phyloP scores from a whole-genome alignment of 345 rosid genomes.

The Odontarrhena argentea region DNA sequence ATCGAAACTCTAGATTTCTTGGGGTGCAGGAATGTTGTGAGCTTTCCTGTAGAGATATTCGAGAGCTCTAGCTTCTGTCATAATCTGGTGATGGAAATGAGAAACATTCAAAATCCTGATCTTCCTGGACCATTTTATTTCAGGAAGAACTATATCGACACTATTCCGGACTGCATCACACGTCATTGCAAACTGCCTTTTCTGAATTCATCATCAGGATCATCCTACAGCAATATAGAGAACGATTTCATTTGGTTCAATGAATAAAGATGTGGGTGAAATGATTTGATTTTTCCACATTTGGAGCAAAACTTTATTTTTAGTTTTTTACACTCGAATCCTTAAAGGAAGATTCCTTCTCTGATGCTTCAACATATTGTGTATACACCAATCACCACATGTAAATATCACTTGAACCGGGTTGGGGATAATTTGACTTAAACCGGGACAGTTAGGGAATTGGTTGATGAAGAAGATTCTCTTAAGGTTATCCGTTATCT shows the following conservation, averaged over 20 bases:
- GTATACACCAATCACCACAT: too few relatives aligned
- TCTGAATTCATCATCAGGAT: slow-evolving; percentile 24
- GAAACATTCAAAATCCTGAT: slow-evolving; percentile 19
- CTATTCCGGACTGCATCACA: slow-evolving; percentile 31
- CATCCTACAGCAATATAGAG: slow-evolving; percentile 18
- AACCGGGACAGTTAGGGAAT: too few relatives aligned
- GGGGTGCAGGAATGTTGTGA: slow-evolving; percentile 32
- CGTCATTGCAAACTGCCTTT: slow-evolving; percentile 35
- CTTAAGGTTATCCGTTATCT: too few relatives aligned
- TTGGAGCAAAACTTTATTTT: not conserved
- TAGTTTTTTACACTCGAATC: too few relatives aligned
- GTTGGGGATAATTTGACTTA: not conserved
- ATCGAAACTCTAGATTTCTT: slow-evolving; percentile 33
- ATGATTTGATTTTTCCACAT: not conserved
- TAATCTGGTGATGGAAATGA: slow-evolving; percentile 32
- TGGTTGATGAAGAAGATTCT: too few relatives aligned
- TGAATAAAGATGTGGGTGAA: slow-evolving; percentile 3
- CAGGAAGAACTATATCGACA: slow-evolving; percentile 24
- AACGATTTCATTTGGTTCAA: slow-evolving; percentile 23
- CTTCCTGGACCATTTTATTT: slow-evolving; percentile 32
- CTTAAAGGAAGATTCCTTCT: too few relatives aligned
- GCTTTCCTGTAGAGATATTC: slow-evolving; percentile 31
- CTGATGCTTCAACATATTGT: not conserved
- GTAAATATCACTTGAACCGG: not conserved
- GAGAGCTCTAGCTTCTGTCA: slow-evolving; percentile 35